These are phyloP conservation scores for Leptographium flavum DNA, from an alignment of 2,329 filamentous ascomycete genomes.

Conservation along the genomic window DNA sequence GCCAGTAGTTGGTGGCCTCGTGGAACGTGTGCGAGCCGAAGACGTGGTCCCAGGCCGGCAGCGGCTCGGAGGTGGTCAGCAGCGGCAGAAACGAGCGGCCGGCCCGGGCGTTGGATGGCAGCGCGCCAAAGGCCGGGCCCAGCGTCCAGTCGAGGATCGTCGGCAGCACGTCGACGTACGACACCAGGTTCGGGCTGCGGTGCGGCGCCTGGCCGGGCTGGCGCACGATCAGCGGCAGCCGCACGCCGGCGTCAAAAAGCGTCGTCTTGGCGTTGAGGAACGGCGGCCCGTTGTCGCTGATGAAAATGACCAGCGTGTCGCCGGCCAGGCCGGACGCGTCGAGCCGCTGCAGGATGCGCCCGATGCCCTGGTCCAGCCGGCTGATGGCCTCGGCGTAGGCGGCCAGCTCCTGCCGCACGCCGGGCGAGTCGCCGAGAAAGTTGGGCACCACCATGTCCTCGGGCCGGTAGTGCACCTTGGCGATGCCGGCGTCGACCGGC, in stretches of 20 bases:
- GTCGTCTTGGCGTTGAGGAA: conserved; percentile 38
- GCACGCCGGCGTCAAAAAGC: conserved; percentile 30
- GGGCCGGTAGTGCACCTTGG: conserved; percentile 12
- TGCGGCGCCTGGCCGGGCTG: conserved; percentile 16
- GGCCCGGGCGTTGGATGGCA: conserved; percentile 3
- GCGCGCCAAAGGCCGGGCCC: conserved; percentile 2
- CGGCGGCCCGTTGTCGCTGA: conserved; percentile 33
- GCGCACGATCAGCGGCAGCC: conserved; percentile 27
- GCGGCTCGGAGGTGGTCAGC: conserved; percentile 10
- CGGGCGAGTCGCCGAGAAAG: conserved; percentile 25
- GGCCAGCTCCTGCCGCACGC: conserved; percentile 25
- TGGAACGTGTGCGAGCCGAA: conserved; percentile 39
- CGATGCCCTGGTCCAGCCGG: conserved; percentile 27
- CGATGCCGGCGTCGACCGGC: conserved; percentile 13
- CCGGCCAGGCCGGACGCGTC: conserved; percentile 17
- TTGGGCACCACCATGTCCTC: conserved; percentile 24
- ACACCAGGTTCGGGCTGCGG: conserved; percentile 28
- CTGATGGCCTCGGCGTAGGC: conserved; percentile 27
- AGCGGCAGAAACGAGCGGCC: conserved; percentile 26
- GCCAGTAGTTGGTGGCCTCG: conserved; percentile 34
- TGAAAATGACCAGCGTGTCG: conserved; percentile 28
- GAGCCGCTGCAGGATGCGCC: conserved; percentile 22
- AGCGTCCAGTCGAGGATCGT: conserved; percentile 27
- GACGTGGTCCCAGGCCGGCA: conserved; percentile 20
- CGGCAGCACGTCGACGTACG: conserved; percentile 30